These are phyloP conservation scores for Tetrahymena thermophila DNA, from an alignment of 73 alveolate genomes.

Conservation along the genomic window DNA sequence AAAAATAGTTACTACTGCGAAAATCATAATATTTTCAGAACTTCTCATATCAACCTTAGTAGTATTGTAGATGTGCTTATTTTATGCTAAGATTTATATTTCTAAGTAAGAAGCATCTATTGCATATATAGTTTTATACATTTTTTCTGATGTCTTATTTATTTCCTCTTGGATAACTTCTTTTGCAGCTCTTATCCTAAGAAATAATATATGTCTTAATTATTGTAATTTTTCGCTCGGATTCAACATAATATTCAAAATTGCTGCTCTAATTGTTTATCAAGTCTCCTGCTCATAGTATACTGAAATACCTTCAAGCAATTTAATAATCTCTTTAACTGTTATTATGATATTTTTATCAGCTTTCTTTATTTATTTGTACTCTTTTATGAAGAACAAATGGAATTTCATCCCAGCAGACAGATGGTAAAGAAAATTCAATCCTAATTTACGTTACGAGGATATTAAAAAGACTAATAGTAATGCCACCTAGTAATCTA, in stretches of 20 bases:
- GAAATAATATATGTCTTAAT: not conserved
- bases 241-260: not conserved
- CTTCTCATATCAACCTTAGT: not conserved
- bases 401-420: not conserved
- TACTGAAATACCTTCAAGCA: not conserved
- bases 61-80: not conserved
- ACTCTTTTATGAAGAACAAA: not conserved
- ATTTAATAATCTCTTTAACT: not conserved
- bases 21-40: not conserved
- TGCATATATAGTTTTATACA: not conserved
- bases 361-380: not conserved
- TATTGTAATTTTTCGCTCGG: not conserved
- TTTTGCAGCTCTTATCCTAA: not conserved
- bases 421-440: not conserved
- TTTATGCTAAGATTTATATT: not conserved
- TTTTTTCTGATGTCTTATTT: not conserved
- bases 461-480: not conserved
- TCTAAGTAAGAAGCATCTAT: not conserved
- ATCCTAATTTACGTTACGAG: not conserved
- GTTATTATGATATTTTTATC: not conserved
- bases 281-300: not conserved
- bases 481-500: not conserved
- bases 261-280: not conserved
- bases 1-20: not conserved
- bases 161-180: not conserved